A percentile compares a stretch with the other conserved stretches of the same genome.
phyloP scores from a whole-genome alignment of 805 yeast species.

The Suhomyces prunicola region DNA sequence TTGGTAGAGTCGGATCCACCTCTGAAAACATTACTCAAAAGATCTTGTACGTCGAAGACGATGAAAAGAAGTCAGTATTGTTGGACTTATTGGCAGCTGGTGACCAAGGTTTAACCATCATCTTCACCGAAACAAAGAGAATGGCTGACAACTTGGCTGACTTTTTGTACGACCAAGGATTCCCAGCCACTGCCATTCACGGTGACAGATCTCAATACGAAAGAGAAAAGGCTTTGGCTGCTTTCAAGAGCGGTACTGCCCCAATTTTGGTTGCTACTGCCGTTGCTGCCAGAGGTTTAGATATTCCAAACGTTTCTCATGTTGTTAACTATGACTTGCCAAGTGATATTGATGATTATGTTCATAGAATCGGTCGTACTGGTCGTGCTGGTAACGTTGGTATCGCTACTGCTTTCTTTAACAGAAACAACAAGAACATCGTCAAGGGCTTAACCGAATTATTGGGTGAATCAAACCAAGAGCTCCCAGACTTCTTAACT shows the following conservation, averaged over 20 bases:
- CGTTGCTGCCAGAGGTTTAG: slow-evolving; percentile 99
- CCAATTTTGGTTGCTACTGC: slow-evolving; percentile 98
- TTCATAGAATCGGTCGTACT: slow-evolving; percentile 99
- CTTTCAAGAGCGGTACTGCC: slow-evolving; percentile 88
- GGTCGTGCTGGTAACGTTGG: slow-evolving; percentile 99
- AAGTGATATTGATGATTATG: slow-evolving; percentile 95
- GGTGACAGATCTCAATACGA: slow-evolving; percentile 98
- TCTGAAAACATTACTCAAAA: slow-evolving; percentile 97
- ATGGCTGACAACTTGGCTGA: slow-evolving; percentile 96
- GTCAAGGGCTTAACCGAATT: slow-evolving; percentile 85
- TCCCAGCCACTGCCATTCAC: slow-evolving; percentile 98
- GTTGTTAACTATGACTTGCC: slow-evolving; percentile 98
- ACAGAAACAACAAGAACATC: slow-evolving; percentile 89
- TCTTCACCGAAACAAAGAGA: slow-evolving; percentile 97
- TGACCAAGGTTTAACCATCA: slow-evolving; percentile 82
- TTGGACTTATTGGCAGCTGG: slow-evolving; percentile 79
- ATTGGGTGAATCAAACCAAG: slow-evolving; percentile 95
- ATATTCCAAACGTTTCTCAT: slow-evolving; percentile 97
- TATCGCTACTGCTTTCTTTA: slow-evolving; percentile 96
- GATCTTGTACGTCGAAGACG: slow-evolving; percentile 87
- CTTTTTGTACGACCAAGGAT: slow-evolving; percentile 80
- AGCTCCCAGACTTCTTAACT: slow-evolving; percentile 85
- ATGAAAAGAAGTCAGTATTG: slow-evolving; percentile 85
- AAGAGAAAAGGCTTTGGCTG: slow-evolving; percentile 95
- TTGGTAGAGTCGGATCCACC: slow-evolving; percentile 99